Evolutionary conservation across 2,329 filamentous ascomycete genomes (phyloP).

Genomic region (Chalaropsis ovoidea): DNA sequence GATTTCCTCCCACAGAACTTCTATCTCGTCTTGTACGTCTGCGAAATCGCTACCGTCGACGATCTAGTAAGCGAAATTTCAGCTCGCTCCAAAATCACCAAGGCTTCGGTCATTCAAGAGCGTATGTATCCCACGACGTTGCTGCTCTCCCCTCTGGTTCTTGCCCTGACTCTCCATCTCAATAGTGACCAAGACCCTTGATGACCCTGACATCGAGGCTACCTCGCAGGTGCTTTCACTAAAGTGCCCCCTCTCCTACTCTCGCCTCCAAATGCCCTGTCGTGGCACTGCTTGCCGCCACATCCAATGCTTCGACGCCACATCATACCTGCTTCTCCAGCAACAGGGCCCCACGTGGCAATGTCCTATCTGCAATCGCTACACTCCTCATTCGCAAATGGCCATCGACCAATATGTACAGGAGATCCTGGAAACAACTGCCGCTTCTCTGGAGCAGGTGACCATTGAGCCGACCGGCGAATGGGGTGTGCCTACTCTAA

Average conservation of each 20-base stretch:
- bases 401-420: conserved; percentile 83
- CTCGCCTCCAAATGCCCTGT: conserved; percentile 69
- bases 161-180: conserved; percentile 25
- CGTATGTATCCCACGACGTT: conserved; percentile 45
- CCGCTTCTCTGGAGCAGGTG: conserved; percentile 65
- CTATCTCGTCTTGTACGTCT: conserved; percentile 64
- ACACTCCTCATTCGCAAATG: conserved; percentile 67
- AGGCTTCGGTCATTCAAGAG: conserved; percentile 71
- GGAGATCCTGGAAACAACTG: conserved; percentile 70
- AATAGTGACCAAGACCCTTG: conserved; percentile 66
- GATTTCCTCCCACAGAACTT: conserved; percentile 47
- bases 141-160: neutral
- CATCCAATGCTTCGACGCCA: conserved; percentile 89
- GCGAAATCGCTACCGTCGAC: conserved; percentile 59
- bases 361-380: conserved; percentile 88
- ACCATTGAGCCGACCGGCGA: conserved; percentile 78
- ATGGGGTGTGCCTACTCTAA: conserved; percentile 44
- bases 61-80: conserved; percentile 60
- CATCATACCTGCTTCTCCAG: conserved; percentile 83
- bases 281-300: conserved; percentile 73
- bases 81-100: conserved; percentile 60
- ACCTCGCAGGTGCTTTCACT: conserved; percentile 82
- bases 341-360: conserved; percentile 94
- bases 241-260: conserved; percentile 83
- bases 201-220: conserved; percentile 80